phyloP scores from a whole-genome alignment of 78 protist genomes.

The Dictyostelium brefeldianum region DNA sequence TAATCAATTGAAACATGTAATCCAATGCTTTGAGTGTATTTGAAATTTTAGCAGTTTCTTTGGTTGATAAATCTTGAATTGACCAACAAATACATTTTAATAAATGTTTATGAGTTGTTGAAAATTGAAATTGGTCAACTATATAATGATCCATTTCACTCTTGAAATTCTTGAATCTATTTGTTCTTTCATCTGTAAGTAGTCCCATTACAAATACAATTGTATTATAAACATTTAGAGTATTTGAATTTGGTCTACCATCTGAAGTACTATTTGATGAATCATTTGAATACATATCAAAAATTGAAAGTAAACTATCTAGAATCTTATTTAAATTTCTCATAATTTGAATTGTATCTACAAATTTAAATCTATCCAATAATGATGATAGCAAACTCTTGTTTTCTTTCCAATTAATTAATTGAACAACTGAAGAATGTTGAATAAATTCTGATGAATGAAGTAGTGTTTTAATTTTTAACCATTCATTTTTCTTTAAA shows the following conservation, averaged over 20 bases:
- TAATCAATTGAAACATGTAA: conserved; percentile 60
- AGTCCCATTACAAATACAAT: conserved; percentile 73
- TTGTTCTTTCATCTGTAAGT: conserved; percentile 65
- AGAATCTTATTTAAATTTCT: conserved; percentile 51
- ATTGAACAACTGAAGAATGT: conserved; percentile 35
- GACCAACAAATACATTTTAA: conserved; percentile 37
- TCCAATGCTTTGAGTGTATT: conserved; percentile 63
- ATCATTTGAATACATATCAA: conserved; percentile 9
- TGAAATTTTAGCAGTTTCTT: conserved; percentile 71
- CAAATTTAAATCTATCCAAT: conserved; percentile 68
- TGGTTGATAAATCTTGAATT: conserved; percentile 33
- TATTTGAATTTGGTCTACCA: conserved; percentile 39
- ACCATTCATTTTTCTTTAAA: conserved; percentile 29
- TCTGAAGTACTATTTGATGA: not conserved
- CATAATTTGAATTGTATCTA: conserved; percentile 63
- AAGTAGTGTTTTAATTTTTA: conserved; percentile 45
- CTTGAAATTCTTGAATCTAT: conserved; percentile 58
- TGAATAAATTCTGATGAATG: conserved; percentile 50
- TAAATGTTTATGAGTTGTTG: conserved; percentile 58
- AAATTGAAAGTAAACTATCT: conserved; percentile 51
- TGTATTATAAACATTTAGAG: conserved; percentile 52
- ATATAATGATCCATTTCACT: conserved; percentile 42
- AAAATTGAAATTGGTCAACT: conserved; percentile 27
- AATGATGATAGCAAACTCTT: not conserved
- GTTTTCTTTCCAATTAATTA: conserved; percentile 42